Evolutionary conservation across 106 monocot species (phyloP).

Genomic region (Allium fistulosum): DNA sequence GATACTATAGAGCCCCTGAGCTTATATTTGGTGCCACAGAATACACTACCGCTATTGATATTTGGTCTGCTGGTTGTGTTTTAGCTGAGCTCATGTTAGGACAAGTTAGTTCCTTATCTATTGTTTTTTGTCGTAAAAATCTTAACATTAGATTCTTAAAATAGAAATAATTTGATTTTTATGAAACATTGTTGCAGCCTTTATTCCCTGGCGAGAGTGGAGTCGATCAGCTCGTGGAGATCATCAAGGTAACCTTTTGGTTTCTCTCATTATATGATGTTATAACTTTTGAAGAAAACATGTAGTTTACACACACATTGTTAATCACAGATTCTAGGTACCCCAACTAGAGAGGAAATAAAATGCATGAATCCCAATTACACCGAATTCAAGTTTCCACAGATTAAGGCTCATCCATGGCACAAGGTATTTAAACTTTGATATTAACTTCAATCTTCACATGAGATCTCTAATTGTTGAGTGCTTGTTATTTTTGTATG

Average conservation of each 20-base stretch:
- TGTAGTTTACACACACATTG: neutral
- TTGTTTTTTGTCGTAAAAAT: neutral
- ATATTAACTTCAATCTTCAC: no score
- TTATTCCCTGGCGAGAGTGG: slow-evolving; percentile 28
- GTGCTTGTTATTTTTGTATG: neutral
- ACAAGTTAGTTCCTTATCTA: slow-evolving; percentile 3
- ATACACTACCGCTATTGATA: slow-evolving; percentile 54
- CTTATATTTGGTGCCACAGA: slow-evolving; percentile 61
- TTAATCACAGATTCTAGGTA: slow-evolving; percentile 14
- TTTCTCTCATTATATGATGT: neutral
- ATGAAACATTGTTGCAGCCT: slow-evolving; percentile 10
- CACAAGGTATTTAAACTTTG: slow-evolving; percentile 36
- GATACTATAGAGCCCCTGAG: slow-evolving; percentile 53
- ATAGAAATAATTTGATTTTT: neutral
- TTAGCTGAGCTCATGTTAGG: slow-evolving; percentile 19
- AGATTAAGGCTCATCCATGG: slow-evolving; percentile 39
- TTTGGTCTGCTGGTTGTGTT: slow-evolving; percentile 61
- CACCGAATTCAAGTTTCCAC: slow-evolving; percentile 20
- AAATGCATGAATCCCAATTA: slow-evolving; percentile 39
- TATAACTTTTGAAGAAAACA: no score
- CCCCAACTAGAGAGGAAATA: slow-evolving; percentile 31
- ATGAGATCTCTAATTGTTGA: no score
- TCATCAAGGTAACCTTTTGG: slow-evolving; percentile 14
- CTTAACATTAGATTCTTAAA: no score
- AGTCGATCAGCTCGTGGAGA: slow-evolving; percentile 30